Conservation (phyloP, 106 monocot genomes). For the Dactylorhiza incarnata region DNA sequence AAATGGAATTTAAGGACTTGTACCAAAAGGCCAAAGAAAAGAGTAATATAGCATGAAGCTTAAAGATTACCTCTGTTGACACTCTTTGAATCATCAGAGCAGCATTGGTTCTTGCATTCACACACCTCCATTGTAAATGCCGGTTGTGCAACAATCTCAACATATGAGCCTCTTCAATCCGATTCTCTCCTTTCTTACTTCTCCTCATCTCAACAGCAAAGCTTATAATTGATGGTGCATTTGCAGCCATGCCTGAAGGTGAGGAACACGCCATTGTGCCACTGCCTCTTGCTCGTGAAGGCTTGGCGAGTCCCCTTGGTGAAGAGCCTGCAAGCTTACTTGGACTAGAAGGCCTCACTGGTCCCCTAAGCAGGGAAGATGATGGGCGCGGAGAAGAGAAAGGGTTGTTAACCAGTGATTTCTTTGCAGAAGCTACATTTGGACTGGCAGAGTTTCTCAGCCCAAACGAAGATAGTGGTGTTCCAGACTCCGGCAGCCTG, state of each 20-base stretch:
- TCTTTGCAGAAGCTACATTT: constrained; percentile 20
- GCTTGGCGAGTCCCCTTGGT: constrained; percentile 46
- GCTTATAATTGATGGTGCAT: constrained; percentile 44
- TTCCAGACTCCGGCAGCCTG: constrained; percentile 35
- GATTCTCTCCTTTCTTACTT: constrained; percentile 36
- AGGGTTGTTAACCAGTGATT: constrained; percentile 24
- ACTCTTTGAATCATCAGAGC: constrained; percentile 16
- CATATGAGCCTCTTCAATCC: constrained; percentile 44
- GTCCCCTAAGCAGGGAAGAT: constrained; percentile 33
- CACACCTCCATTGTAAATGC: constrained; percentile 37
- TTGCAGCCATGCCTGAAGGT: background rate
- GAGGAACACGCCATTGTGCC: constrained; percentile 4
- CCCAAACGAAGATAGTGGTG: background rate
- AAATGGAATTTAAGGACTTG: background rate
- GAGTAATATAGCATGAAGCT: background rate
- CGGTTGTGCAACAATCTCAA: constrained; percentile 33
- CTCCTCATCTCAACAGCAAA: constrained; percentile 18
- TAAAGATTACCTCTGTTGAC: constrained; percentile 27
- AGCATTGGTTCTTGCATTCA: constrained; percentile 28
- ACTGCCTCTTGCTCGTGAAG: constrained; percentile 30
- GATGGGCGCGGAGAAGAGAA: constrained; percentile 21
- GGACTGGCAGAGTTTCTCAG: constrained; percentile 8
- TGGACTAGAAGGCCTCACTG: constrained; percentile 32
- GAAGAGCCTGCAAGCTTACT: constrained; percentile 32
- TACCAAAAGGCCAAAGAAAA: background rate